Evolutionary conservation across 371 early-diverging fungal species (phyloP).

Genomic region (Mortierella sp.): DNA sequence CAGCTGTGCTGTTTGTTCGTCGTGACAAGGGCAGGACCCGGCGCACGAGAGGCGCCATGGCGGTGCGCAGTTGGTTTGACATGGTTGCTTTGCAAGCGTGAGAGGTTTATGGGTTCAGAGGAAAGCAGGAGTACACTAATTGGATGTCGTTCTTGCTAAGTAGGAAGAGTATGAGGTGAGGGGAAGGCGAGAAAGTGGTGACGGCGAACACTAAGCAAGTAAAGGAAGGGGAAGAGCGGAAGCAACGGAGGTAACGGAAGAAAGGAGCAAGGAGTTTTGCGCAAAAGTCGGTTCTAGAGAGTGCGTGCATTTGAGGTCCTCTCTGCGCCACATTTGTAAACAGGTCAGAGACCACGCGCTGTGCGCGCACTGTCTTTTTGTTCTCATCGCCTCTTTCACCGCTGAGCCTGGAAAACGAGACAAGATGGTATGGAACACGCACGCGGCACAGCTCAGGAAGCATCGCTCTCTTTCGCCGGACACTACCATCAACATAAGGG

Average conservation of each 20-base stretch:
- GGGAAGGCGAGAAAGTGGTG: neutral
- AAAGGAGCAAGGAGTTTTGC: too few species aligned
- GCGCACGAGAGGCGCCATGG: conserved; percentile 25
- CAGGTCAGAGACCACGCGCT: conserved; percentile 6
- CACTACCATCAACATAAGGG: neutral
- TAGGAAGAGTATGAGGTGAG: neutral
- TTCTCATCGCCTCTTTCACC: neutral
- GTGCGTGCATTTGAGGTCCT: too few species aligned
- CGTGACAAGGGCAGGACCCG: conserved; percentile 50
- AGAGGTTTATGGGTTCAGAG: neutral
- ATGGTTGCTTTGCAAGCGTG: conserved; percentile 2
- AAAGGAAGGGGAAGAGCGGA: conserved; percentile 3
- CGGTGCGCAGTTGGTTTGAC: conserved; percentile 46
- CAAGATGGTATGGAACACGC: conserved; percentile 1
- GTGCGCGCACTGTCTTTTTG: neutral
- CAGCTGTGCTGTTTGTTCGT: conserved; percentile 33
- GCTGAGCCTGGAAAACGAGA: neutral
- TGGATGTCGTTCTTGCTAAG: neutral
- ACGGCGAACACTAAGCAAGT: neutral
- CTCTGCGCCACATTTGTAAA: conserved; percentile 31
- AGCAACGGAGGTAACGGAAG: neutral
- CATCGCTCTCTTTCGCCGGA: neutral
- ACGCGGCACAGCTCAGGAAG: neutral
- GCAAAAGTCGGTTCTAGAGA: too few species aligned
- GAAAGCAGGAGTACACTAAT: neutral